Conservation (phyloP, 202 grass and related monocot species). For the Eragrostis tef region DNA sequence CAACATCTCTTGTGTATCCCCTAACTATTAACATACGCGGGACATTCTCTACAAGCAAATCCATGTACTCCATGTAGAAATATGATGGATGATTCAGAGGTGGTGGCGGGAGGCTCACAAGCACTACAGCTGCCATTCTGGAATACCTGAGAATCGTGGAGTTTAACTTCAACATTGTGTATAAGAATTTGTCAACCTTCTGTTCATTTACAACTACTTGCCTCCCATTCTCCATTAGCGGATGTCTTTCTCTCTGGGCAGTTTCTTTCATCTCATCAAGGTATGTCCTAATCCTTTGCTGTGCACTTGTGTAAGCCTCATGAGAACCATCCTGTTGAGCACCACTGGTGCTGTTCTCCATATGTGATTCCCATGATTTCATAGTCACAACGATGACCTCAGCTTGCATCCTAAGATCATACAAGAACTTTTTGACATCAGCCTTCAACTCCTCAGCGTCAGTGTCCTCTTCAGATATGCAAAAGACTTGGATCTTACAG, state of each 20-base stretch:
- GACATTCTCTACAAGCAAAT: constrained; percentile 96
- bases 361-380: constrained; percentile 77
- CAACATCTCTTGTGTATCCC: constrained; percentile 93
- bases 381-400: constrained; percentile 94
- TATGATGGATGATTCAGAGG: constrained; percentile 87
- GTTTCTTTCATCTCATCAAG: constrained; percentile 84
- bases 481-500: constrained; percentile 98
- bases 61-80: constrained; percentile 99
- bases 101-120: constrained; percentile 90
- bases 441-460: constrained; percentile 94
- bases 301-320: constrained; percentile 82
- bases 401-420: constrained; percentile 96
- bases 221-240: constrained; percentile 71
- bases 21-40: constrained; percentile 96
- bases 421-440: constrained; percentile 96
- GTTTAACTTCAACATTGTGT: constrained; percentile 92
- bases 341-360: constrained; percentile 51
- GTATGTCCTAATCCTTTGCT: constrained; percentile 67
- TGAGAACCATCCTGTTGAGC: constrained; percentile 75
- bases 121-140: constrained; percentile 92
- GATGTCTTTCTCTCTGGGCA: constrained; percentile 58
- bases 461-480: constrained; percentile 93
- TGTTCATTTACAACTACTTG: constrained; percentile 79
- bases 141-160: constrained; percentile 97
- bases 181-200: constrained; percentile 93